Base-by-base conservation (phyloP, 2,329 filamentous ascomycete genomes). In the Calonectria fujianensis region DNA sequence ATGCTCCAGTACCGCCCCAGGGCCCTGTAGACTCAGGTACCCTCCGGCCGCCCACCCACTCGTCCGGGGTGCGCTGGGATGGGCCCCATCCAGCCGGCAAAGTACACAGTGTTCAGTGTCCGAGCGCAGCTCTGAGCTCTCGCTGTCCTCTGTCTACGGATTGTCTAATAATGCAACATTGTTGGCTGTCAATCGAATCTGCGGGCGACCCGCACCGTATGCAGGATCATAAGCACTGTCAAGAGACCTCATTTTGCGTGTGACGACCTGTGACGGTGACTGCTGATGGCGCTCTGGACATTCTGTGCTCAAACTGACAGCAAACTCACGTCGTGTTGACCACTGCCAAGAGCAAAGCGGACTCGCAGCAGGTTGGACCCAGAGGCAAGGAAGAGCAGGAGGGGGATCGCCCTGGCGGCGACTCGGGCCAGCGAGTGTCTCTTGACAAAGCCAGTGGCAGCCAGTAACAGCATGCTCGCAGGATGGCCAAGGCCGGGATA, bases 71-170 rank as follows among this genome's bases (percentile, higher is more conserved):
- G 37, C 18, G 37, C 13, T 35, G 37, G 71, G 72, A 78, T 66
- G 73, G 69, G 76, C 59, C 70, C 74, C 70, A 71, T 77, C 51
- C 50, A 74, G 35, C 41, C 45, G 37, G 11, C 48, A 39, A 76
- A 51, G 78, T 80, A 80, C 74, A 80, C 80, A 80, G 80, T 81
- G 80, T 72, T 71, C 14, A 7, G 29, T 35, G 48, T 41, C 72
- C 72, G 71, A 81, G 80, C 80, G 80, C 80, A 81, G 77, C 74
- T 77, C 77, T 81, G 76, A 81, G 80, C 77, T 81, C 77, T 74
- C 74, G 61, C 70, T 68, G 57, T 61, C 72, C 67, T 72, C 74
- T 72, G 67, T 72, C 66, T 52, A 68, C 71, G 72, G 65, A 73
- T 69, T 41, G 37, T 63, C 29, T 31, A 64, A 68, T 67, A 37